Percentiles rank a stretch among this genome's conserved stretches.
phyloP scores from a whole-genome alignment of 345 rosid genomes.

The Dipteronia sinensis region DNA sequence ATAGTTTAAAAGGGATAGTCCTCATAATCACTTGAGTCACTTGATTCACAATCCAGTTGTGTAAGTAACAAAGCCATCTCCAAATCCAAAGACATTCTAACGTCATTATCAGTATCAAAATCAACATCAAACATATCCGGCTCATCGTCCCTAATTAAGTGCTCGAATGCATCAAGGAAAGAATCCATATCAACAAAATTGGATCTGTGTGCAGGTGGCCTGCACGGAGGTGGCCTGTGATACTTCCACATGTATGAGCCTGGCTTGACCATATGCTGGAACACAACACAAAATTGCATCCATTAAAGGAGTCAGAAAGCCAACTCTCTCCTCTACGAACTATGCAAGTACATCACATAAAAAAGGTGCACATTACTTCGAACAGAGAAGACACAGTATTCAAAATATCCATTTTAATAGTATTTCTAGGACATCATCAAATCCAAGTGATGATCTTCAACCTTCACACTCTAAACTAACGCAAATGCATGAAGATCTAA shows the following conservation, averaged over 20 bases:
- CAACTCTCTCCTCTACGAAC: slow-evolving; percentile 28
- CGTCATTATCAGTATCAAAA: slow-evolving; percentile 44
- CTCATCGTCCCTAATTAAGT: slow-evolving; percentile 52
- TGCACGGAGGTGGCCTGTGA: slow-evolving; percentile 69
- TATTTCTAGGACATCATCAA: slow-evolving; percentile 12
- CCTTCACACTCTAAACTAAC: neutral
- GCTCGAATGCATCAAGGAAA: slow-evolving; percentile 48
- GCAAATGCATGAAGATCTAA: neutral
- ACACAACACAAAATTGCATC: slow-evolving; percentile 59
- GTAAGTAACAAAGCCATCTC: slow-evolving; percentile 54
- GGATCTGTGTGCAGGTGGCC: slow-evolving; percentile 43
- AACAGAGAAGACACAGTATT: slow-evolving; percentile 11
- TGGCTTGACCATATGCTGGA: slow-evolving; percentile 73
- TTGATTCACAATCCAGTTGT: slow-evolving; percentile 47
- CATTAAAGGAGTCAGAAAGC: slow-evolving; percentile 42
- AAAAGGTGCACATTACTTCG: slow-evolving; percentile 1
- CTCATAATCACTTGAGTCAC: slow-evolving; percentile 60
- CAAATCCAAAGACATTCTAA: slow-evolving; percentile 44
- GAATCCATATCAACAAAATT: slow-evolving; percentile 47
- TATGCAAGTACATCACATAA: slow-evolving; percentile 23
- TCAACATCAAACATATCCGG: slow-evolving; percentile 47
- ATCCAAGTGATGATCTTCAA: slow-evolving; percentile 11
- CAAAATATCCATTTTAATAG: slow-evolving; percentile 17
- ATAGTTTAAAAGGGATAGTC: slow-evolving; percentile 25
- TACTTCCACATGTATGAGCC: slow-evolving; percentile 82